Evolutionary conservation across 2,329 filamentous ascomycete genomes (phyloP), one percentile per base, ranked within the genome.

Genomic region (Talaromyces marneffei): DNA sequence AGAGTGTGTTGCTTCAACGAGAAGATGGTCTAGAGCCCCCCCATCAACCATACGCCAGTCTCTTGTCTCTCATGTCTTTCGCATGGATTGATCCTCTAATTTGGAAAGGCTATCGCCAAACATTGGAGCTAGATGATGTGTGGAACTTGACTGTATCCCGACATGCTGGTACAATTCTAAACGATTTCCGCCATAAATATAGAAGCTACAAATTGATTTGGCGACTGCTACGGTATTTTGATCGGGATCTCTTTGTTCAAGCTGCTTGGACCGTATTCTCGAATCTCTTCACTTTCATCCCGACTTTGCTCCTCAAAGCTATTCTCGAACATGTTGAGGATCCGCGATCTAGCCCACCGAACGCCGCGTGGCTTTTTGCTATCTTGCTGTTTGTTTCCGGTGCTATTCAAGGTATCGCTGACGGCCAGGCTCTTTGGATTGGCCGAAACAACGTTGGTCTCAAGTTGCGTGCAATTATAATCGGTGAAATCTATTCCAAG

Each of bases 401-500:
- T 62, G 82, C 90, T 42, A 78, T 94, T 25, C 89, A 92, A 62
- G 94, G 93, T 4, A 81, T 96, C 23, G 87, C 87, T 33, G 91
- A 94, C 74, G 90, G 89, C 20, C 90, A 94, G 74, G 90, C 91
- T 8, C 82, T 99, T 0, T 99, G 91, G 90, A 89, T 96, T 62
- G 94, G 94, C 16, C 88, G 94, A 60, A 96, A 92, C 75, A 96
- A 92, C 75, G 90, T 97, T 64, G 97, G 92, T 76, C 93, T 99
- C 68, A 88, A 91, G 64, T 82, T 97, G 46, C 89, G 93, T 65
- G 92, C 94, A 56, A 94, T 99, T 71, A 92, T 99, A 64, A 91
- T 99, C 66, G 94, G 94, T 60, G 94, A 99, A 71, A 94, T 99
- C 52, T 99, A 99, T 73, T 90, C 92, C 61, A 99, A 99, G 78